Evolutionary conservation across 305 asterid genomes (phyloP).

Genomic region (Solanum hybrid): DNA sequence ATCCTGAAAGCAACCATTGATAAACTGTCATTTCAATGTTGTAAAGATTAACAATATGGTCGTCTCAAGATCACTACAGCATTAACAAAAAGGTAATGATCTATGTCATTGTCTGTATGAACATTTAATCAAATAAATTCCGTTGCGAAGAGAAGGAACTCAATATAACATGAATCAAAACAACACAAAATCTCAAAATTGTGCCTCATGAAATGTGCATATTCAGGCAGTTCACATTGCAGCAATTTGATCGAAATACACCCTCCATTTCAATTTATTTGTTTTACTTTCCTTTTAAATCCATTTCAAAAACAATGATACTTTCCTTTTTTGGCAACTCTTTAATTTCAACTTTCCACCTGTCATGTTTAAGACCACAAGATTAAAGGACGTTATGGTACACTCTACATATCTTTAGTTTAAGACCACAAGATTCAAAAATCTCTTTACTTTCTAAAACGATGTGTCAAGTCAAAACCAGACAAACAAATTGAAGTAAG

Average conservation of each 20-base stretch:
- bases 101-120: neutral
- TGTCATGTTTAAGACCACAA: neutral
- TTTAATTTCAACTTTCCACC: neutral
- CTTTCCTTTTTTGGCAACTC: neutral
- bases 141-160: neutral
- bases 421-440: neutral
- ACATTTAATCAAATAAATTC: neutral
- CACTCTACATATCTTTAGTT: neutral
- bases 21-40: neutral
- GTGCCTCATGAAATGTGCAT: neutral
- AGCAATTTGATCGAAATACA: neutral
- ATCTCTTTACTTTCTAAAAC: neutral
- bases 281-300: neutral
- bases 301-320: neutral
- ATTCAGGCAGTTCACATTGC: neutral
- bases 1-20: slow-evolving; percentile 47
- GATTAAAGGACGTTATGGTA: neutral
- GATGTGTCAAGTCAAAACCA: neutral
- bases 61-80: neutral
- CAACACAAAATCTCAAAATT: neutral
- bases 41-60: neutral
- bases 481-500: neutral
- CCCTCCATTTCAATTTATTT: neutral
- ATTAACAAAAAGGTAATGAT: neutral
- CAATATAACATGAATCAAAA: neutral